A percentile compares a stretch with the other conserved stretches of the same genome.
Evolutionary conservation across 768 basidiomycete species (phyloP).

Genomic region (Pleurotus cornucopiae): DNA sequence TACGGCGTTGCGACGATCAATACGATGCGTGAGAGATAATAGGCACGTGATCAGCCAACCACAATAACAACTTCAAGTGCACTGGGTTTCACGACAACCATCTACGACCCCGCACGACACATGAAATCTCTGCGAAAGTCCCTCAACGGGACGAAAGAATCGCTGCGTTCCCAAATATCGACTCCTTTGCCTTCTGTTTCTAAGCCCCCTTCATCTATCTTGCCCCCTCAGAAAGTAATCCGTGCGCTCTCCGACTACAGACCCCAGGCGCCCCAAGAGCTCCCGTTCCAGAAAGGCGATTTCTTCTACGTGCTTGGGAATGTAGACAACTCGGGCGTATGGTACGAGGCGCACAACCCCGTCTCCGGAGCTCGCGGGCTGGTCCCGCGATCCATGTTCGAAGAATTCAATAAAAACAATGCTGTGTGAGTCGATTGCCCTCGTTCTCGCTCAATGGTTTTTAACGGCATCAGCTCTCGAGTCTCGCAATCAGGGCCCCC

Average conservation of each 20-base stretch:
- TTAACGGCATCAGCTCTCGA: constrained; percentile 3
- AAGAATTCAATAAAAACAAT: constrained; percentile 79
- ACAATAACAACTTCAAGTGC: too few species aligned
- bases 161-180: constrained; percentile 59
- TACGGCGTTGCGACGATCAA: too few species aligned
- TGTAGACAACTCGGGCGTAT: constrained; percentile 48
- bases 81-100: constrained; percentile 21
- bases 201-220: constrained; percentile 64
- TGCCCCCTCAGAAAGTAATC: constrained; percentile 94
- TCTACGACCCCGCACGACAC: constrained; percentile 17
- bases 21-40: not conserved
- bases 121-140: constrained; percentile 88
- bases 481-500: not conserved
- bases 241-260: constrained; percentile 69
- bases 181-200: constrained; percentile 67
- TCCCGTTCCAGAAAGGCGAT: constrained; percentile 90
- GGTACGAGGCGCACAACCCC: constrained; percentile 96
- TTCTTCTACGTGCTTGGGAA: constrained; percentile 95
- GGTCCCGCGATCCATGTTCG: constrained; percentile 84
- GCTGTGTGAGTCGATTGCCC: constrained; percentile 45
- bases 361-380: constrained; percentile 86
- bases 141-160: constrained; percentile 62
- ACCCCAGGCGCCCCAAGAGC: constrained; percentile 74
- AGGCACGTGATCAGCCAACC: not conserved
- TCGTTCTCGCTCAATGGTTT: not conserved